Percentiles rank a stretch among this genome's conserved stretches.
Evolutionary conservation across 2,329 filamentous ascomycete genomes (phyloP).

Genomic region (Dactylellina sp.): DNA sequence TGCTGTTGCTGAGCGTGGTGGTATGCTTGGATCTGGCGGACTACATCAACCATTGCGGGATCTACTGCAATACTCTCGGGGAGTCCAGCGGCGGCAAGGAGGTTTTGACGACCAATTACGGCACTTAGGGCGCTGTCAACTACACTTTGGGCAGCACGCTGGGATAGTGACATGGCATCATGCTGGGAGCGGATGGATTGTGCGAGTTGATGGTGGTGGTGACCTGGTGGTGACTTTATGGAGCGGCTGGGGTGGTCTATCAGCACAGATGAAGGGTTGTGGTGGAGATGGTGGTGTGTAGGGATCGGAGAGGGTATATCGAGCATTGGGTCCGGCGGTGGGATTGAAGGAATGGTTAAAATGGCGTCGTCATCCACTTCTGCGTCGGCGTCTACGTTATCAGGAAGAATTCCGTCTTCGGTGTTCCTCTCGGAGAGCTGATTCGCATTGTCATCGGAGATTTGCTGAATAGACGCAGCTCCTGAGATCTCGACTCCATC

Average conservation of each 20-base stretch:
- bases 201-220: slow-evolving; percentile 54
- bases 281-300: slow-evolving; percentile 19
- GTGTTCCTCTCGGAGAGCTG: not conserved
- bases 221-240: slow-evolving; percentile 50
- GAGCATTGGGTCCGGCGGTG: slow-evolving; percentile 26
- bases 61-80: slow-evolving; percentile 57
- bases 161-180: slow-evolving; percentile 53
- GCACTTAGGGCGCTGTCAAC: slow-evolving; percentile 38
- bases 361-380: slow-evolving; percentile 36
- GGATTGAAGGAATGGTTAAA: slow-evolving; percentile 26
- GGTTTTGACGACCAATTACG: slow-evolving; percentile 18
- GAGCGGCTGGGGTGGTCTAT: slow-evolving; percentile 41
- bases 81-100: slow-evolving; percentile 22
- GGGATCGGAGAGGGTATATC: slow-evolving; percentile 37
- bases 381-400: slow-evolving; percentile 28
- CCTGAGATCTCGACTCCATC: not conserved
- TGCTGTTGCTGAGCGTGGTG: slow-evolving; percentile 51
- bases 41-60: slow-evolving; percentile 59
- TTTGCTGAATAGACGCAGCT: not conserved
- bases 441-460: not conserved
- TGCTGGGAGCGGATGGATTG: slow-evolving; percentile 53
- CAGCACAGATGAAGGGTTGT: slow-evolving; percentile 16
- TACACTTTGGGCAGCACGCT: slow-evolving; percentile 24
- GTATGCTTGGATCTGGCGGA: slow-evolving; percentile 27
- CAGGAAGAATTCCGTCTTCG: not conserved